Conservation (phyloP, 495 filamentous ascomycete species). For the Extremus antarcticus region DNA sequence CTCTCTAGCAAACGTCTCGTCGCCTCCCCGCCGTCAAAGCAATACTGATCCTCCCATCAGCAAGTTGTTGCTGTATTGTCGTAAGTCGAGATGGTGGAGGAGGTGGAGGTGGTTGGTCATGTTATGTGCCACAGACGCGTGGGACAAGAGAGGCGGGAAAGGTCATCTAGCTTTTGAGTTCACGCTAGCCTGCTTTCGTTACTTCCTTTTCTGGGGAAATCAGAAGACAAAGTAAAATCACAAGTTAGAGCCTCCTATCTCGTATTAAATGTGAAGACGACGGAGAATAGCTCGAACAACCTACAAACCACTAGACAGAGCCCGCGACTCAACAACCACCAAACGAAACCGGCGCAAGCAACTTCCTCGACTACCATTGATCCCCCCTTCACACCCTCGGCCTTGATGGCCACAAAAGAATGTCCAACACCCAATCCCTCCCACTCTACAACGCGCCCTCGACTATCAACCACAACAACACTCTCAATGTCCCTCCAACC, state of each 20-base stretch:
- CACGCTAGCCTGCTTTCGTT: neutral
- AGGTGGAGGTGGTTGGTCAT: neutral
- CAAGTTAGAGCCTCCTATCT: neutral
- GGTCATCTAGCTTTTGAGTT: neutral
- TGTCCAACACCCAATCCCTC: constrained; percentile 45
- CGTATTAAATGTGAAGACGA: neutral
- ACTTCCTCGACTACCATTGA: neutral
- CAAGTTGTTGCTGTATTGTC: neutral
- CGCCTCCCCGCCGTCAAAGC: neutral
- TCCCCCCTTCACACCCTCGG: neutral
- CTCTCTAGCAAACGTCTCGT: neutral
- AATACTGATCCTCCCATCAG: neutral
- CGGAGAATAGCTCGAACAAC: neutral
- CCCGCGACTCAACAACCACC: neutral
- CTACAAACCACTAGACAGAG: too few species aligned
- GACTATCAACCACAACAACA: neutral
- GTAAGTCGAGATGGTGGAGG: neutral
- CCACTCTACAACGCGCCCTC: constrained; percentile 41
- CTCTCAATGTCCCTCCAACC: constrained; percentile 17
- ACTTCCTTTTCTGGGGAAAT: neutral
- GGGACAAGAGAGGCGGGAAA: neutral
- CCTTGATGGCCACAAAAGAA: constrained; percentile 28
- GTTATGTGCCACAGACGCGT: neutral
- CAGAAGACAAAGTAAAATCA: neutral
- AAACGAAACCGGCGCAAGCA: neutral